phyloP scores from a whole-genome alignment of 2,329 filamentous ascomycete genomes.

The Fusarium nelsonii region DNA sequence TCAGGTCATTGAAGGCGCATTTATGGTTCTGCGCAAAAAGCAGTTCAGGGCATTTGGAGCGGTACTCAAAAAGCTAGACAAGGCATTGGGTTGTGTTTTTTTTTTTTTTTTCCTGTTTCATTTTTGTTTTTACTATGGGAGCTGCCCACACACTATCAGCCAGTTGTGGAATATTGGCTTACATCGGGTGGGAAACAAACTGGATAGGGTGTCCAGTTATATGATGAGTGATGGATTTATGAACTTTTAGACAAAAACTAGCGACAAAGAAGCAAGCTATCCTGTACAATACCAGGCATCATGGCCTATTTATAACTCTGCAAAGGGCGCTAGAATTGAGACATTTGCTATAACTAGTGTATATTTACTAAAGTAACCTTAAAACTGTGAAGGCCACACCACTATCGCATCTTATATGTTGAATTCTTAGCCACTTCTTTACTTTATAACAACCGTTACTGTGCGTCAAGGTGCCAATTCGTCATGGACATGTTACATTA shows the following conservation, averaged over 20 bases:
- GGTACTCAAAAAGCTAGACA: conserved; percentile 35
- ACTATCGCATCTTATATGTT: not conserved
- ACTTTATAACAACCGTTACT: not conserved
- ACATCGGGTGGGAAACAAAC: conserved; percentile 19
- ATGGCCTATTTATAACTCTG: conserved; percentile 24
- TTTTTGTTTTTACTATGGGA: not conserved
- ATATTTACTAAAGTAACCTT: conserved; percentile 12
- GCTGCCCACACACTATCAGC: not conserved
- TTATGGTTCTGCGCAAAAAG: conserved; percentile 28
- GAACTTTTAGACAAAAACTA: conserved; percentile 41
- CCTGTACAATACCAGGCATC: conserved; percentile 34
- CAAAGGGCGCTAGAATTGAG: conserved; percentile 23
- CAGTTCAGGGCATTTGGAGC: conserved; percentile 31
- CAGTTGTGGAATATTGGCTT: conserved; percentile 6
- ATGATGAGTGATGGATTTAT: conserved; percentile 44
- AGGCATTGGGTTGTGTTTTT: conserved; percentile 33
- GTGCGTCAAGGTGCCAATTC: not conserved
- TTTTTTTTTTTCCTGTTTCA: not conserved
- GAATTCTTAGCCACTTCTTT: not conserved
- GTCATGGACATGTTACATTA: not conserved
- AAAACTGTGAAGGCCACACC: conserved; percentile 12
- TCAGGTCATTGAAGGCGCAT: conserved; percentile 27
- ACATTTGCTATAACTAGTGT: conserved; percentile 8
- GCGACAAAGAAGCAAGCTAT: conserved; percentile 36
- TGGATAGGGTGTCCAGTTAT: conserved; percentile 28